A percentile compares a stretch with the other conserved stretches of the same genome.
phyloP scores from a whole-genome alignment of 495 filamentous ascomycete genomes.

The Evernia prunastri region DNA sequence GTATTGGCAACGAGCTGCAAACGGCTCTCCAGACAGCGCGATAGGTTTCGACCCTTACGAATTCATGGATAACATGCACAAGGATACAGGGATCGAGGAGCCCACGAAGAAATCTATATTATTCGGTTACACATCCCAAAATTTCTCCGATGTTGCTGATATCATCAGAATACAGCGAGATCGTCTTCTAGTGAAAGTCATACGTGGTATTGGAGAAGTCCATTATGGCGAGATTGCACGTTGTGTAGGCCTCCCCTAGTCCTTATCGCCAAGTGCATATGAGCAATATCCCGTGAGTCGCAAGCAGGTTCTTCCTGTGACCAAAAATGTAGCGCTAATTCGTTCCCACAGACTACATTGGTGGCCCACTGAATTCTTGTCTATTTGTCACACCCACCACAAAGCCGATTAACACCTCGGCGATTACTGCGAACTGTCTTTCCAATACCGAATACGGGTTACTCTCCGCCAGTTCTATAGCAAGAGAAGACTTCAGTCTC shows the following conservation, averaged over 20 bases:
- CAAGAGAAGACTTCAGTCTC: too few species aligned
- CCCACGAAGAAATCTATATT: neutral
- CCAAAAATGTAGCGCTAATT: too few species aligned
- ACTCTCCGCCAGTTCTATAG: neutral
- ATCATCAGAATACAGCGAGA: neutral
- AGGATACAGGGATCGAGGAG: neutral
- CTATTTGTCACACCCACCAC: neutral
- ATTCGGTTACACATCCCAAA: neutral
- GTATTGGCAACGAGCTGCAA: neutral
- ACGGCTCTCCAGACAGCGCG: neutral
- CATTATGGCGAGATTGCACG: neutral
- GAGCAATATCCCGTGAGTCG: neutral
- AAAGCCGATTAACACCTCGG: neutral
- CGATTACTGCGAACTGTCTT: neutral
- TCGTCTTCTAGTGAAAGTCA: neutral
- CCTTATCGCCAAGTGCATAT: neutral
- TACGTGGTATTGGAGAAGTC: neutral
- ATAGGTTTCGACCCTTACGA: neutral
- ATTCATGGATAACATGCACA: neutral
- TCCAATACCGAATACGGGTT: neutral
- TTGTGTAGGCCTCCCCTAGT: neutral
- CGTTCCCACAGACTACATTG: neutral
- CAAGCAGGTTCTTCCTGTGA: neutral
- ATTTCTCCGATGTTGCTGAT: neutral
- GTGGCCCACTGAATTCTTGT: neutral